Percentiles rank a stretch among this genome's conserved stretches.
phyloP scores from a whole-genome alignment of 2,329 filamentous ascomycete species.

The Elsinoe fawcettii region DNA sequence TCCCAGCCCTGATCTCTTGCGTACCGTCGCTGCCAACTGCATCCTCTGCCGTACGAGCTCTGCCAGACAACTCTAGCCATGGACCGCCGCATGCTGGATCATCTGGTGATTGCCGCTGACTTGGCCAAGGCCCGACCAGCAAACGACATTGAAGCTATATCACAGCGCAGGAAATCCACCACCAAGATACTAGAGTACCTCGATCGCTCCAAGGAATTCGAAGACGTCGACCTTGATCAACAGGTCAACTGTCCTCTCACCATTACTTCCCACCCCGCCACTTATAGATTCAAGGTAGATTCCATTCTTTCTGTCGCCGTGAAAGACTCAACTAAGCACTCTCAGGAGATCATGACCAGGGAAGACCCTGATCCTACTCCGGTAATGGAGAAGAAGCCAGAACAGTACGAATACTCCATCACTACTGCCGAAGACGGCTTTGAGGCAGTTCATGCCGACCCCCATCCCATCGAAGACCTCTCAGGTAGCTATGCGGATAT shows the following conservation, averaged over 20 bases:
- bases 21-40: too few species aligned
- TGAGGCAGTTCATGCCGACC: constrained; percentile 8
- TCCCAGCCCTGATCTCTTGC: neutral
- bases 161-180: neutral
- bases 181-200: neutral
- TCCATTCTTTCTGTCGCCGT: too few species aligned
- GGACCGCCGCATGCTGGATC: neutral
- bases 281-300: neutral
- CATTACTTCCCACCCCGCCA: neutral
- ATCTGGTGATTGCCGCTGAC: neutral
- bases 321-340: too few species aligned
- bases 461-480: neutral
- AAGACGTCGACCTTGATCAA: neutral
- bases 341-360: neutral
- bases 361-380: neutral
- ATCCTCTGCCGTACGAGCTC: too few species aligned
- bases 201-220: neutral
- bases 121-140: neutral
- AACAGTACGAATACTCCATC: constrained; percentile 1
- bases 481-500: constrained; percentile 1
- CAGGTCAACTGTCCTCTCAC: neutral
- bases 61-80: neutral
- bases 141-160: neutral
- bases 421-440: constrained; percentile 7
- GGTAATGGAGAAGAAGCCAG: neutral